Percentiles rank a stretch among this genome's conserved stretches.
Evolutionary conservation across 768 basidiomycete species (phyloP).

Genomic region (Tricholoma sp.): DNA sequence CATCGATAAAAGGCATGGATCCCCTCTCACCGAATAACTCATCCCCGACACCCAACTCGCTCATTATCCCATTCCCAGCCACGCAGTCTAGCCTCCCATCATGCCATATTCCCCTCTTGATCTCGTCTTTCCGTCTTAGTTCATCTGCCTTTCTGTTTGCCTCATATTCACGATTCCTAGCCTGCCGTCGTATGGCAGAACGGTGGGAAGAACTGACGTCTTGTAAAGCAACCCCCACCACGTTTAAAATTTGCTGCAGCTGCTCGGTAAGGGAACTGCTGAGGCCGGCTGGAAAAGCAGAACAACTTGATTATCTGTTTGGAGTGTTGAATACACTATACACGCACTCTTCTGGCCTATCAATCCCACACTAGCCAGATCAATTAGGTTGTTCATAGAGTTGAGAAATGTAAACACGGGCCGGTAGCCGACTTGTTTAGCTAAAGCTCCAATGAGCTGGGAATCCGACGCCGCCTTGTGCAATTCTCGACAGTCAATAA

Average conservation of each 20-base stretch:
- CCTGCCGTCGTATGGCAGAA: conserved; percentile 33
- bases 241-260: conserved; percentile 76
- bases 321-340: not conserved
- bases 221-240: conserved; percentile 68
- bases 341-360: conserved; percentile 85
- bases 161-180: conserved; percentile 32
- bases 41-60: conserved; percentile 80
- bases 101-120: conserved; percentile 70
- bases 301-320: not conserved
- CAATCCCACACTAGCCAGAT: conserved; percentile 88
- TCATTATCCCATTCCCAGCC: conserved; percentile 82
- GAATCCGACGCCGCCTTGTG: conserved; percentile 65
- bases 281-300: conserved; percentile 61
- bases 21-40: conserved; percentile 42
- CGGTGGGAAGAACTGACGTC: conserved; percentile 51
- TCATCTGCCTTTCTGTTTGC: conserved; percentile 34
- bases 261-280: conserved; percentile 76
- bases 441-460: conserved; percentile 61
- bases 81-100: conserved; percentile 83
- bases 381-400: conserved; percentile 77
- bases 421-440: conserved; percentile 82
- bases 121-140: conserved; percentile 35
- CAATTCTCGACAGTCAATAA: conserved; percentile 82
- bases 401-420: conserved; percentile 84
- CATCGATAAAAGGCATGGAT: not conserved